Evolutionary conservation across 768 basidiomycete species (phyloP).

Genomic region (Collybiopsis confluens): DNA sequence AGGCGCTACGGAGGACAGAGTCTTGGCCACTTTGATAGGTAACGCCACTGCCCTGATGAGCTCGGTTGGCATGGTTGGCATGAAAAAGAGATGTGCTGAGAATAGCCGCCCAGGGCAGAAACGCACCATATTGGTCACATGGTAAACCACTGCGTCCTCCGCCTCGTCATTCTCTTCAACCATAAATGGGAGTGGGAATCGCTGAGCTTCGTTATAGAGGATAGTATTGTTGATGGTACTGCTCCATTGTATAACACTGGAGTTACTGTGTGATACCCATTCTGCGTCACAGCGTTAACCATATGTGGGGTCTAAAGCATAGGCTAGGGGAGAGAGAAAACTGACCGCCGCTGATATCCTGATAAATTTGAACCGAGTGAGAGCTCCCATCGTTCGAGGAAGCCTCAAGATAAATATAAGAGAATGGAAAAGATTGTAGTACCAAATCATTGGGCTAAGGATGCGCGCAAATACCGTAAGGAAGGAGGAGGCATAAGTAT

Average conservation of each 20-base stretch:
- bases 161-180: constrained; percentile 37
- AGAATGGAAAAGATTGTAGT: constrained; percentile 51
- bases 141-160: constrained; percentile 45
- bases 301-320: too few relatives aligned
- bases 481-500: too few relatives aligned
- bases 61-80: neutral
- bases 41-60: constrained; percentile 13
- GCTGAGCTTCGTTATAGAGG: constrained; percentile 40
- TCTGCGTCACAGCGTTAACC: constrained; percentile 17
- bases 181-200: constrained; percentile 26
- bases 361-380: constrained; percentile 41
- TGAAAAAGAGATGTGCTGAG: too few relatives aligned
- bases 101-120: neutral
- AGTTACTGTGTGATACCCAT: constrained; percentile 29
- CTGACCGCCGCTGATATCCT: constrained; percentile 35
- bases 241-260: constrained; percentile 39
- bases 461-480: neutral
- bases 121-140: constrained; percentile 24
- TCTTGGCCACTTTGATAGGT: constrained; percentile 40
- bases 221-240: constrained; percentile 28
- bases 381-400: constrained; percentile 30
- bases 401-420: constrained; percentile 37
- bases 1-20: constrained; percentile 33
- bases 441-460: constrained; percentile 41
- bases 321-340: neutral